phyloP scores from a whole-genome alignment of 352 stramenopile genomes.

The Vaucheria bursata region DNA sequence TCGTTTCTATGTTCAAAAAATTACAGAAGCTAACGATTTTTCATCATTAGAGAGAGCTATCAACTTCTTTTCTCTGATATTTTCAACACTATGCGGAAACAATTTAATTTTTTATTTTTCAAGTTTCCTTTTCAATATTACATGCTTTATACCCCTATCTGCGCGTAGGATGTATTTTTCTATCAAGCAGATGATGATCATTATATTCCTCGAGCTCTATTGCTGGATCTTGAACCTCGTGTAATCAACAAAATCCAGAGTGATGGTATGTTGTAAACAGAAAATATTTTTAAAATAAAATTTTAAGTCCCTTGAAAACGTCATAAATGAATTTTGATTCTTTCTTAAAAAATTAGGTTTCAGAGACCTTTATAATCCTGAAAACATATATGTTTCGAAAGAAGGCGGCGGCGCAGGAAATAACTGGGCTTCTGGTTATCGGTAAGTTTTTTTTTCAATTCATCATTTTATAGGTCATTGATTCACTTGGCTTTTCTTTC shows the following conservation, averaged over 20 bases:
- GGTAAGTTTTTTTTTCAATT: not conserved
- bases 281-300: too few relatives aligned
- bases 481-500: conserved; percentile 50
- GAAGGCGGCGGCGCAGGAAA: conserved; percentile 62
- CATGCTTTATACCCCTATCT: too few relatives aligned
- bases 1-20: too few relatives aligned
- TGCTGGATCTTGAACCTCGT: conserved; percentile 94
- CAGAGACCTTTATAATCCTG: conserved; percentile 94
- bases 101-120: too few relatives aligned
- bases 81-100: too few relatives aligned
- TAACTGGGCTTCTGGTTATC: conserved; percentile 58
- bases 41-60: too few relatives aligned
- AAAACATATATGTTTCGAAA: conserved; percentile 90
- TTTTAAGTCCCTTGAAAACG: too few relatives aligned
- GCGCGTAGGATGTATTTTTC: conserved; percentile 99
- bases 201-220: conserved; percentile 91
- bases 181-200: conserved; percentile 97
- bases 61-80: too few relatives aligned
- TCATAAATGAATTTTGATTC: too few relatives aligned
- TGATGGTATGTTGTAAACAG: conserved; percentile 50
- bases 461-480: not conserved
- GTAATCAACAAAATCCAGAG: conserved; percentile 77
- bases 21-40: too few relatives aligned
- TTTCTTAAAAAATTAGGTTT: conserved; percentile 79
- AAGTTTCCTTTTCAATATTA: too few relatives aligned